Base-by-base conservation (phyloP, 495 filamentous ascomycete genomes). In the Daldinia caldariorum region DNA sequence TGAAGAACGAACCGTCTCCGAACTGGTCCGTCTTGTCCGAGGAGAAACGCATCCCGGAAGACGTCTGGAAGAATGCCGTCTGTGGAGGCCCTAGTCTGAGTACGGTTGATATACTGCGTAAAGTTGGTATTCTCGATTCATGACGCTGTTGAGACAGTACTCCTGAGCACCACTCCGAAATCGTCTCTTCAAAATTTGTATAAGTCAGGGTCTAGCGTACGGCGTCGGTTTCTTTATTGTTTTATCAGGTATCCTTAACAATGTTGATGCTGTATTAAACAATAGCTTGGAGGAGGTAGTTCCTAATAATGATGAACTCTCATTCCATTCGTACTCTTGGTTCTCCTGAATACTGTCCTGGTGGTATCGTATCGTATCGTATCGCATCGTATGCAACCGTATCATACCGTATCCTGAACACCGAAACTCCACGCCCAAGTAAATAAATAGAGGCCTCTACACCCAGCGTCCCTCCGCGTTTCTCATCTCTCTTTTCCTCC, bases 1-100 rank as follows among this genome's bases (percentile, higher is more conserved):
- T 97, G 66, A 96, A 93, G 78, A 82, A 85, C 10, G 91, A 91
- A 51, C 89, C 87, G 16, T 97, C 92, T 70, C 95, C 95, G 0
- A 94, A 99, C 76, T 99, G 94, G 93, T 87, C 83, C 50, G 74
- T 94, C 9, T 63, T 97, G 43, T 80, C 84, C 14, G 84, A 84
- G 49, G 83, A 82, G 18, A 82, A 91, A 38, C 85, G 88, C 9
- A 82, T 94, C 7, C 63, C 79, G 5, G 86, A 88, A 18, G 83
- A 85, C 18, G 83, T 90, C 0, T 97, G 94, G 93, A 85, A 82
- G 69, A 86, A 88, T 60, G 84, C 88, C 22, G 89, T 94, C 14
- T 86, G 86, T 8, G 90, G 89, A 6, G 85, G 85, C 18, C 85
- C 88, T 8, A 85, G 85, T 9, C 82, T 87, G 70, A 88, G 85